These are phyloP conservation scores for peach (Prunus persica) DNA, from an alignment of 306 rosid genomes.

Conservation along the genomic window Prunus_persica_NCBIv2 NC_034014.1:4063501-4064000, in stretches of 20 bases:
- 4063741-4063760: not conserved
- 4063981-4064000: not conserved
- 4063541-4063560: slow-evolving; percentile 81
- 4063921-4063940: not conserved
- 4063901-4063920: not conserved
- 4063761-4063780: not conserved
- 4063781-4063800: not conserved
- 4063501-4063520: slow-evolving; percentile 75
- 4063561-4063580: slow-evolving; percentile 61
- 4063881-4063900: not conserved
- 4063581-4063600: slow-evolving; percentile 73
- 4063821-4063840: not conserved
- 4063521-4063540: slow-evolving; percentile 82
- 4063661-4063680: slow-evolving; percentile 24
- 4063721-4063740: not conserved
- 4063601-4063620: slow-evolving; percentile 52
- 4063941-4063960: not conserved
- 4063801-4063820: not conserved
- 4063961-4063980: not conserved
- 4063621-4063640: slow-evolving; percentile 72
- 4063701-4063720: not conserved
- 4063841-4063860: not conserved
- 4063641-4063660: slow-evolving; percentile 68
- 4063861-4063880: not conserved
- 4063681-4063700: not conserved